These are phyloP conservation scores for Penicillium angulare DNA, from an alignment of 495 filamentous ascomycete genomes.

Conservation along the genomic window DNA sequence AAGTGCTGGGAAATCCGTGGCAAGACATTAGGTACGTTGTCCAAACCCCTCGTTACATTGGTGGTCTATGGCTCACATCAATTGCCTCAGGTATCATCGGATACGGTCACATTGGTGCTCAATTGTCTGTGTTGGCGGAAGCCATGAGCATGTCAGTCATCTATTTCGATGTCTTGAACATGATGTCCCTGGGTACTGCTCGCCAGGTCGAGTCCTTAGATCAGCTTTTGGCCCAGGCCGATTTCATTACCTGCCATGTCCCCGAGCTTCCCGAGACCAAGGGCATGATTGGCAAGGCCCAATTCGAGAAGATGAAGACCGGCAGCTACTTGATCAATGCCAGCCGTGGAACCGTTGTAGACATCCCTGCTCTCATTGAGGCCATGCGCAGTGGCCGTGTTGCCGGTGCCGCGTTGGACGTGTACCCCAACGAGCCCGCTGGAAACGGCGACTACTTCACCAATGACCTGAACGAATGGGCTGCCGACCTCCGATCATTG, in stretches of 20 bases:
- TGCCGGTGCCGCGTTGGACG: conserved; percentile 92
- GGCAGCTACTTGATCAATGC: conserved; percentile 96
- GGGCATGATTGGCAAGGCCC: conserved; percentile 75
- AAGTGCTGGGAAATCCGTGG: conserved; percentile 98
- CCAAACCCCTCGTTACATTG: not conserved
- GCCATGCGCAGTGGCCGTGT: conserved; percentile 85
- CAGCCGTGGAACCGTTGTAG: conserved; percentile 87
- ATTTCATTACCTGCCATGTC: conserved; percentile 94
- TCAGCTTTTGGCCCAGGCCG: conserved; percentile 70
- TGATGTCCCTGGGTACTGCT: conserved; percentile 90
- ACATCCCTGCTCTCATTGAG: conserved; percentile 88
- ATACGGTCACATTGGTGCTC: conserved; percentile 96
- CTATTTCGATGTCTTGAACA: conserved; percentile 88
- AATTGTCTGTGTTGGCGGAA: conserved; percentile 93
- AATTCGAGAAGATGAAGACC: conserved; percentile 86
- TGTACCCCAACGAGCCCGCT: conserved; percentile 90
- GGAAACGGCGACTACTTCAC: conserved; percentile 96
- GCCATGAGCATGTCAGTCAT: conserved; percentile 97
- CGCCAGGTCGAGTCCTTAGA: conserved; percentile 77
- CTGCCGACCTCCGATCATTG: conserved; percentile 76
- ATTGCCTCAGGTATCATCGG: conserved; percentile 72
- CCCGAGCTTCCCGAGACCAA: conserved; percentile 89
- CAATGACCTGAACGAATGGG: conserved; percentile 79
- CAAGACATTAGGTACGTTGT: conserved; percentile 78
- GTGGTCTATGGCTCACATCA: conserved; percentile 1